Evolutionary conservation across 495 filamentous ascomycete genomes (phyloP).

Genomic region (Penicillium canescens): DNA sequence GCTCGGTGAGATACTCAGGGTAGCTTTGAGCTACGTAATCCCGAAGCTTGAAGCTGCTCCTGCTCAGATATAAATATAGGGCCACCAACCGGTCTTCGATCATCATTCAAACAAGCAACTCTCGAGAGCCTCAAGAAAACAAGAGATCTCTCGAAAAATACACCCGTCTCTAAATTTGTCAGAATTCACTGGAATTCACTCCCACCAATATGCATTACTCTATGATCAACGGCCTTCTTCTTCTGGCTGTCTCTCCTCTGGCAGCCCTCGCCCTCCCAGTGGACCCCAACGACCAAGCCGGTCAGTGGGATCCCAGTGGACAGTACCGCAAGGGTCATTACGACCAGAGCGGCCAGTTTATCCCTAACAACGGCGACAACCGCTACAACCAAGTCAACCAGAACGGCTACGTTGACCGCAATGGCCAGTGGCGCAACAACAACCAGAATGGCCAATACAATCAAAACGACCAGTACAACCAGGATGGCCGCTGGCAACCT

Average conservation of each 20-base stretch:
- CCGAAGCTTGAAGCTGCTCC: constrained; percentile 1
- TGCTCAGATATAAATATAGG: constrained; percentile 25
- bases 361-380: constrained; percentile 13
- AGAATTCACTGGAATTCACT: not conserved
- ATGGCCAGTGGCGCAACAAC: constrained; percentile 11
- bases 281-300: constrained; percentile 23
- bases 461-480: constrained; percentile 5
- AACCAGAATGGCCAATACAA: constrained; percentile 14
- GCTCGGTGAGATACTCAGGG: constrained; percentile 34
- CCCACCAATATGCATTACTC: constrained; percentile 24
- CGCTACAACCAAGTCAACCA: constrained; percentile 3
- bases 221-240: constrained; percentile 24
- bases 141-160: not conserved
- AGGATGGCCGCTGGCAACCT: constrained; percentile 10
- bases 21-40: constrained; percentile 17
- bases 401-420: constrained; percentile 5
- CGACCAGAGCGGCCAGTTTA: constrained; percentile 15
- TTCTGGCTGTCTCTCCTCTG: constrained; percentile 26
- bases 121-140: constrained; percentile 5
- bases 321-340: constrained; percentile 28
- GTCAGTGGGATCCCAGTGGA: constrained; percentile 24
- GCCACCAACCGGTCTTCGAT: constrained; percentile 2
- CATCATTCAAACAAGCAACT: constrained; percentile 15
- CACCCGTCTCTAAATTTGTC: not conserved
- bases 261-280: constrained; percentile 24